Percentiles rank a stretch among this genome's conserved stretches.
These are phyloP conservation scores for Condylostoma magnum DNA, from an alignment of 169 alveolate genomes.

Conservation along the genomic window DNA sequence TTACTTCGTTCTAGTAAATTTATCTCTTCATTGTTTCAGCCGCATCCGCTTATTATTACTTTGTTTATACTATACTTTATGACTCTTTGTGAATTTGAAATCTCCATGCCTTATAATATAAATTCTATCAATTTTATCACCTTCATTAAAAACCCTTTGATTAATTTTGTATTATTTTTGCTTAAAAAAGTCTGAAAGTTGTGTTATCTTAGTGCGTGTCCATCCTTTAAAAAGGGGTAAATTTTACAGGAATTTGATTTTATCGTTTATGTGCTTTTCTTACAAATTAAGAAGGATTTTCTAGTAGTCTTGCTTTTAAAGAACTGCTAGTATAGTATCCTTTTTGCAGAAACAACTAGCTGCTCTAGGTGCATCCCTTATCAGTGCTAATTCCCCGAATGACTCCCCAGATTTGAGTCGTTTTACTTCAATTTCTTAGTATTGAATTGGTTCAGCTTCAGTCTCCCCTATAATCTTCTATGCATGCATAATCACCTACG, in stretches of 20 bases:
- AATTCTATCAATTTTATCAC: conserved; percentile 30
- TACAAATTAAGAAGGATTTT: conserved; percentile 25
- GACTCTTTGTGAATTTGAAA: not conserved
- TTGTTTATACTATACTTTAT: too few species aligned
- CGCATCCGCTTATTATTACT: too few species aligned
- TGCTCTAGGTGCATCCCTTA: conserved; percentile 37
- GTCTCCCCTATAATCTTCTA: too few species aligned
- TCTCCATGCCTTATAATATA: conserved; percentile 38
- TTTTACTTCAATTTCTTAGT: too few species aligned
- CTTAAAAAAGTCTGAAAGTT: conserved; percentile 38
- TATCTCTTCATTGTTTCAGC: too few species aligned
- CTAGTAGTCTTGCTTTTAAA: conserved; percentile 32
- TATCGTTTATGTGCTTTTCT: conserved; percentile 28
- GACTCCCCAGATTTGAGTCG: conserved; percentile 25
- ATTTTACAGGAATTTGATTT: conserved; percentile 37
- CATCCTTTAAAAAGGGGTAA: conserved; percentile 38
- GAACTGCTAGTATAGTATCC: conserved; percentile 23
- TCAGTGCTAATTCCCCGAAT: conserved; percentile 43
- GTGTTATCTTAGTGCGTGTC: conserved; percentile 38
- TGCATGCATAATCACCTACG: too few species aligned
- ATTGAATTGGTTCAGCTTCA: too few species aligned
- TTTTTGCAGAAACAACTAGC: conserved; percentile 18
- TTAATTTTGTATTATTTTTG: conserved; percentile 18
- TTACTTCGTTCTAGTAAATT: too few species aligned
- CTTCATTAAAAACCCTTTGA: conserved; percentile 35